These are phyloP conservation scores for Colletotrichum sp. DNA, from an alignment of 2,329 filamentous ascomycete genomes.

Conservation along the genomic window DNA sequence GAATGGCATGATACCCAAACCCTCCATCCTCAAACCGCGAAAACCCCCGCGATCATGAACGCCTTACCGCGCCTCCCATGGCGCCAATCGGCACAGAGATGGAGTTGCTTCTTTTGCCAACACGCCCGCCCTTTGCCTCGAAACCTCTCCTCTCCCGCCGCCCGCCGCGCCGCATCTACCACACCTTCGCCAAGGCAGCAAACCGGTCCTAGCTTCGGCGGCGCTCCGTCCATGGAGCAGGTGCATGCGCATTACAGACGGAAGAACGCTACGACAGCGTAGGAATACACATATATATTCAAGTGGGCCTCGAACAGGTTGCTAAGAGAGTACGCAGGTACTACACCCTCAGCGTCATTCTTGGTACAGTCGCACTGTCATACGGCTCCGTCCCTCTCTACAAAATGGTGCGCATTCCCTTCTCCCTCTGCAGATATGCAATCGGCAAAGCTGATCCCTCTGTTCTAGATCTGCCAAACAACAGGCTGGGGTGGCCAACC, in stretches of 20 bases:
- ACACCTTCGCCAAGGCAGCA: slow-evolving; percentile 35
- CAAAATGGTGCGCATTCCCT: slow-evolving; percentile 69
- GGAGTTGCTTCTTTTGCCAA: slow-evolving; percentile 44
- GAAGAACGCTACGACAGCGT: slow-evolving; percentile 69
- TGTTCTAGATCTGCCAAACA: slow-evolving; percentile 75
- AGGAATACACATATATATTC: neutral
- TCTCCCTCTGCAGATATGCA: slow-evolving; percentile 4
- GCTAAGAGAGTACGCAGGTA: slow-evolving; percentile 51
- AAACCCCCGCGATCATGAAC: slow-evolving; percentile 39
- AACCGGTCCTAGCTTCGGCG: slow-evolving; percentile 22
- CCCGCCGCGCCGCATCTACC: slow-evolving; percentile 30
- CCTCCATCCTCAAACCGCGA: neutral
- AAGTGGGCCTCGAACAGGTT: neutral
- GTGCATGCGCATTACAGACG: slow-evolving; percentile 67
- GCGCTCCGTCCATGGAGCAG: slow-evolving; percentile 60
- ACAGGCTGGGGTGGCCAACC: slow-evolving; percentile 94
- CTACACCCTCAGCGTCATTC: slow-evolving; percentile 78
- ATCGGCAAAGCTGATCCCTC: slow-evolving; percentile 7
- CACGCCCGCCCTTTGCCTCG: slow-evolving; percentile 33
- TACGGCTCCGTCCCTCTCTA: slow-evolving; percentile 88
- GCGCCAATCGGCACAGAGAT: slow-evolving; percentile 33
- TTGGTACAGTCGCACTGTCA: slow-evolving; percentile 80
- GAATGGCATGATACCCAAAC: slow-evolving; percentile 2
- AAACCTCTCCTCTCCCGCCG: slow-evolving; percentile 4
- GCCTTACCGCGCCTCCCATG: slow-evolving; percentile 39